Evolutionary conservation across 768 basidiomycete species (phyloP), one percentile per base, ranked within the genome.

Genomic region (Lentinula aciculospora): DNA sequence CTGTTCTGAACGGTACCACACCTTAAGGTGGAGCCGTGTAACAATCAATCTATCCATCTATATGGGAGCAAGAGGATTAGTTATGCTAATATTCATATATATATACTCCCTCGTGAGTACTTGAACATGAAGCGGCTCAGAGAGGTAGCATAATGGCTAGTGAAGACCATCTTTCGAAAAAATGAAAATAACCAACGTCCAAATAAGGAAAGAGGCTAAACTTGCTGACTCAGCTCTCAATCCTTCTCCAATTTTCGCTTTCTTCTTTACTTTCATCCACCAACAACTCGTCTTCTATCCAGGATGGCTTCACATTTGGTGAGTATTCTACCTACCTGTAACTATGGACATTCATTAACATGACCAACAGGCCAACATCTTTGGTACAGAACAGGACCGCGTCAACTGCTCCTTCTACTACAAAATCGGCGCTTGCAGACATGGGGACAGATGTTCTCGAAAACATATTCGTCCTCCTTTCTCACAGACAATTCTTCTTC

Each of bases 321-420:
- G 63, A 31, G 82, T 70, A 57, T 23, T 36, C 12, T 55, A 46
- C 29, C 37, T 47, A 19, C 3, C 47, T n/a, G 2, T 49, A 3
- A 21, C 31, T 19, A 31, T 34, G 21, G 25, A 55, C 21, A 45
- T 5, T 25, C 32, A n/a, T 60, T 60, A 34, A 60, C 29, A 13
- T 31, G 34, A 28, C 51, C 10, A 45, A 6, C 59, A 95, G 86
- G 94, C 94, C 60, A 94, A 95, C 61, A 98, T 98, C 70, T 98
- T 96, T 65, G 92, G 92, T 63, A 94, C 92, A 61, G 91, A 93
- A 72, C 91, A 92, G 71, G 90, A 92, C 69, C 88, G 95, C 65
- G 96, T 99, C 62, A 99, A 99, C 70, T 99, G 96, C 69, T 98
- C 95, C 1, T 98, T 99, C 77, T 98, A 97, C 75, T 94, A 96